Evolutionary conservation across 208 protist species (phyloP).

Genomic region (Blastocrithidia nonstop): DNA sequence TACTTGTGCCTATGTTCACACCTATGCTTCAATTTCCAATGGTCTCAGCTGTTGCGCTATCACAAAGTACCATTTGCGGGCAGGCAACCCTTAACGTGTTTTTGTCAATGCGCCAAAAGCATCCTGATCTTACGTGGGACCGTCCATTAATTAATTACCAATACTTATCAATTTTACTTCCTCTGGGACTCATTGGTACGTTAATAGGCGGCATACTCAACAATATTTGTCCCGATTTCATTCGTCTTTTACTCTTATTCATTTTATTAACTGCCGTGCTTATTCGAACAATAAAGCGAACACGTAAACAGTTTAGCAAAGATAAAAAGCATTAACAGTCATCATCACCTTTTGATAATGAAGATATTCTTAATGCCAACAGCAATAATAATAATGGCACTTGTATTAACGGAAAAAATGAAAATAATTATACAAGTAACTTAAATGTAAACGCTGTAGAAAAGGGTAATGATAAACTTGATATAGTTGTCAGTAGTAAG

Average conservation of each 20-base stretch:
- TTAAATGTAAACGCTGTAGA: no score
- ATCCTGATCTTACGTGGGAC: conserved; percentile 20
- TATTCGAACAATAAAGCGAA: conserved; percentile 39
- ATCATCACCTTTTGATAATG: conserved; percentile 9
- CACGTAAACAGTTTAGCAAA: conserved; percentile 29
- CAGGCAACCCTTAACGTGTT: conserved; percentile 69
- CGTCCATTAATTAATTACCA: conserved; percentile 80
- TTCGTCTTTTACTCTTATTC: conserved; percentile 65
- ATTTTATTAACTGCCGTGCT: conserved; percentile 42
- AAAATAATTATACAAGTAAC: no score
- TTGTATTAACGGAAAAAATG: no score
- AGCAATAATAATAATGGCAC: no score
- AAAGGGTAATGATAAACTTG: no score
- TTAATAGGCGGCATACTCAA: conserved; percentile 52
- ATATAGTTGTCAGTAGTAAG: no score
- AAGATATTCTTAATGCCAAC: no score
- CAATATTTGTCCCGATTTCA: conserved; percentile 56
- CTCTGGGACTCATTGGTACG: conserved; percentile 56
- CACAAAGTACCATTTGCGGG: conserved; percentile 76
- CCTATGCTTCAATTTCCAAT: conserved; percentile 35
- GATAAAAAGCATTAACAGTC: conserved; percentile 9
- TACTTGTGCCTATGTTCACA: conserved; percentile 69
- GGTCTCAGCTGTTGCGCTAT: conserved; percentile 44
- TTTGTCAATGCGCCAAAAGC: conserved; percentile 33
- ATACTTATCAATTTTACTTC: conserved; percentile 59